These are phyloP conservation scores for Alternaria incomplexa DNA, from an alignment of 2,329 filamentous ascomycete species.

Conservation along the genomic window DNA sequence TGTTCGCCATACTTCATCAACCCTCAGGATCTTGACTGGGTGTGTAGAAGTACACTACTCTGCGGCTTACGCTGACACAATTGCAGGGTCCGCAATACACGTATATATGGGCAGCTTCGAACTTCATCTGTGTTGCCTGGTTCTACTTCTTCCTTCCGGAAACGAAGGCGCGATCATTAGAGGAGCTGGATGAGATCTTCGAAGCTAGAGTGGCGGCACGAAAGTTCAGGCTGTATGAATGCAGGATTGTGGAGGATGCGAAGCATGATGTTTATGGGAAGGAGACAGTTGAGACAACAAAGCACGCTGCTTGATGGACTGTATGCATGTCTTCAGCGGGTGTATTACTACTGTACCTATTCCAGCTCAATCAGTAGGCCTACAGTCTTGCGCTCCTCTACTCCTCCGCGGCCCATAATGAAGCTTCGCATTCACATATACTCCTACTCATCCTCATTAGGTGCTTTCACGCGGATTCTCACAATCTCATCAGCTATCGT, in stretches of 20 bases:
- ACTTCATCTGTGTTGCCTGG: slow-evolving; percentile 59
- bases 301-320: background rate
- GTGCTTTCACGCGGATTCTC: background rate
- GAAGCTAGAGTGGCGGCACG: slow-evolving; percentile 26
- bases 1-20: slow-evolving; percentile 51
- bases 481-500: background rate
- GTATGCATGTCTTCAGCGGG: no score
- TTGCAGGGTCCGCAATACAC: slow-evolving; percentile 28
- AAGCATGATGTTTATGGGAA: slow-evolving; percentile 20
- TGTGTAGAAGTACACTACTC: no score
- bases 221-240: slow-evolving; percentile 29
- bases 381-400: no score
- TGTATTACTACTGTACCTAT: no score
- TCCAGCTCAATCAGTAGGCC: no score
- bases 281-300: background rate
- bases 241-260: slow-evolving; percentile 28
- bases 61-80: background rate
- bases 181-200: slow-evolving; percentile 41
- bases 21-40: slow-evolving; percentile 46
- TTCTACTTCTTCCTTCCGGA: slow-evolving; percentile 68
- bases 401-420: no score
- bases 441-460: background rate
- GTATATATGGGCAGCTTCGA: slow-evolving; percentile 38
- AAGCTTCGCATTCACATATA: background rate
- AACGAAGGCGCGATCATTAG: slow-evolving; percentile 32